Conservation (phyloP, 345 rosid genomes). For the Conringia planisiliqua region DNA sequence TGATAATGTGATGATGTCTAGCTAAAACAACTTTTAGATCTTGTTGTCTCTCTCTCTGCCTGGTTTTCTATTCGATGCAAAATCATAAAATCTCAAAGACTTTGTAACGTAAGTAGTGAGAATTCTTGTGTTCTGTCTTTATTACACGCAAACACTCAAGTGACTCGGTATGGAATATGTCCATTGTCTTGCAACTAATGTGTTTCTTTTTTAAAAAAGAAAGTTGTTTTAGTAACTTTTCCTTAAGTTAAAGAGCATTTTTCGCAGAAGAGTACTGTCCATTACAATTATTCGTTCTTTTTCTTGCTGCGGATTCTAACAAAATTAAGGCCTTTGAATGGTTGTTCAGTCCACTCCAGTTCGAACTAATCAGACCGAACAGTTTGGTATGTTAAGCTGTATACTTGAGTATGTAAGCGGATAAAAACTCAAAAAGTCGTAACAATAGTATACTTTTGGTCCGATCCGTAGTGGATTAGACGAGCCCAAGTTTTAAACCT, state of each 20-base stretch:
- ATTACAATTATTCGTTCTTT: background rate
- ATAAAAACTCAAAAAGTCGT: too few species aligned
- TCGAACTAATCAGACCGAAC: background rate
- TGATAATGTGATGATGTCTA: slow-evolving; percentile 76
- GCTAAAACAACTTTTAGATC: slow-evolving; percentile 29
- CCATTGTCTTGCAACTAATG: background rate
- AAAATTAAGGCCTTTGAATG: background rate
- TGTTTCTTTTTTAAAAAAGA: background rate
- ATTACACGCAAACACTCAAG: slow-evolving; percentile 10
- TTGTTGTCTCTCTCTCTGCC: background rate
- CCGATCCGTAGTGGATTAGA: background rate
- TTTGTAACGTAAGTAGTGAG: slow-evolving; percentile 18
- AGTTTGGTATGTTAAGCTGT: too few species aligned
- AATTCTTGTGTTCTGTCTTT: slow-evolving; percentile 14
- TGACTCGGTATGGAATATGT: background rate
- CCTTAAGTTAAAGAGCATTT: background rate
- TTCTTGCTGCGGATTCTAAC: background rate
- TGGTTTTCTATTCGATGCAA: slow-evolving; percentile 16
- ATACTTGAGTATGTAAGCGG: too few species aligned
- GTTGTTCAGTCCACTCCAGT: background rate
- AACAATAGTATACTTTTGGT: background rate
- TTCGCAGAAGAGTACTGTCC: background rate
- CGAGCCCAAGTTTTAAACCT: background rate
- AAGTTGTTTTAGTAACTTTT: background rate
- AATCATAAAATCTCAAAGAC: background rate